A percentile compares a stretch with the other conserved stretches of the same genome.
phyloP scores from a whole-genome alignment of 352 stramenopile species.

The Blastocystis sp. region DNA sequence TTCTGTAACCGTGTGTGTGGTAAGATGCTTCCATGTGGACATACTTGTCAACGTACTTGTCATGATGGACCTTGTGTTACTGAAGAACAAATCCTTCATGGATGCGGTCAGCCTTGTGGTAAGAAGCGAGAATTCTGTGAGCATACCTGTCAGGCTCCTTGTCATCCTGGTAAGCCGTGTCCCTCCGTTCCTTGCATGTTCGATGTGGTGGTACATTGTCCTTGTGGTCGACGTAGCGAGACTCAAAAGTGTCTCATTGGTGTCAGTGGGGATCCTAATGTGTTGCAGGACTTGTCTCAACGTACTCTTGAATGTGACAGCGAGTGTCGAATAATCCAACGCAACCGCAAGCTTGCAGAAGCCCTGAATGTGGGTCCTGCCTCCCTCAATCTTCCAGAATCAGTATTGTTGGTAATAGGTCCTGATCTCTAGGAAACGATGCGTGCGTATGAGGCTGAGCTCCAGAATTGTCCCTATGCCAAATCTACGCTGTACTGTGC shows the following conservation, averaged over 20 bases:
- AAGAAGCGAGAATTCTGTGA: slow-evolving; percentile 61
- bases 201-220: slow-evolving; percentile 53
- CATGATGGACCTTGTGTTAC: slow-evolving; percentile 37
- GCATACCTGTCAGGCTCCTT: slow-evolving; percentile 52
- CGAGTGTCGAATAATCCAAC: slow-evolving; percentile 58
- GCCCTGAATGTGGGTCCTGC: slow-evolving; percentile 57
- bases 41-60: slow-evolving; percentile 51
- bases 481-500: slow-evolving; percentile 25
- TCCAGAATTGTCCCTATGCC: slow-evolving; percentile 54
- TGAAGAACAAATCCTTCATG: neutral
- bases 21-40: slow-evolving; percentile 59
- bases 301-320: slow-evolving; percentile 55
- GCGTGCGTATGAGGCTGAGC: slow-evolving; percentile 49
- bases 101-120: slow-evolving; percentile 58
- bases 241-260: slow-evolving; percentile 59
- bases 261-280: neutral
- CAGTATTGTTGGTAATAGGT: neutral
- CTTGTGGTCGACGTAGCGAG: slow-evolving; percentile 41
- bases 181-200: slow-evolving; percentile 50
- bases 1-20: slow-evolving; percentile 60
- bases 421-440: slow-evolving; percentile 41
- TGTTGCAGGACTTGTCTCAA: slow-evolving; percentile 35
- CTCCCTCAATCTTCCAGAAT: slow-evolving; percentile 7
- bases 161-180: slow-evolving; percentile 42
- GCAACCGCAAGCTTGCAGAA: slow-evolving; percentile 38